Percentiles rank a stretch among this genome's conserved stretches.
These are phyloP conservation scores for Aphanomyces euteiches DNA, from an alignment of 352 stramenopile genomes.

Conservation along the genomic window DNA sequence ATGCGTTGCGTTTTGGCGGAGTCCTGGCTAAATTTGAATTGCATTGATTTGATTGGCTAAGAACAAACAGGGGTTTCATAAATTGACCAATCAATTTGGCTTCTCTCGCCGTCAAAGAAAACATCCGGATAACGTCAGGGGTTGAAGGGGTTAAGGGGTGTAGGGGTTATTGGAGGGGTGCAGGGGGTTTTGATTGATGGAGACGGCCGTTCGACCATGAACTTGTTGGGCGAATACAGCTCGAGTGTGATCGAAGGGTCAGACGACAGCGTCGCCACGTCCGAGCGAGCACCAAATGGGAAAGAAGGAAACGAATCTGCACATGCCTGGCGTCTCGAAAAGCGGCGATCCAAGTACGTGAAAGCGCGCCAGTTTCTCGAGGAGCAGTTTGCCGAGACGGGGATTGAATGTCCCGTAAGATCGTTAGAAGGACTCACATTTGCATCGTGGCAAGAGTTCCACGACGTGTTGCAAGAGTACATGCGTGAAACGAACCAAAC, in stretches of 20 bases:
- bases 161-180: too few species aligned
- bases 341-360: conserved; percentile 23
- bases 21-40: not conserved
- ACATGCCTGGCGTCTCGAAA: conserved; percentile 21
- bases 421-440: conserved; percentile 23
- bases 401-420: conserved; percentile 12
- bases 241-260: too few species aligned
- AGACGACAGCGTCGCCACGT: too few species aligned
- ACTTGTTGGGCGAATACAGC: not conserved
- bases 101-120: too few species aligned
- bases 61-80: not conserved
- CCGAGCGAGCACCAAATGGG: not conserved
- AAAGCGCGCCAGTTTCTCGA: conserved; percentile 21
- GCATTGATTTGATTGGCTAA: conserved; percentile 18
- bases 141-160: too few species aligned
- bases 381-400: conserved; percentile 9
- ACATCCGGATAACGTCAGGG: too few species aligned
- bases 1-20: conserved; percentile 2
- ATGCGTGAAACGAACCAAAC: conserved; percentile 14
- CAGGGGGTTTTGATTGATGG: too few species aligned
- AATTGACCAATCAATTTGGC: conserved; percentile 1
- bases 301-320: not conserved
- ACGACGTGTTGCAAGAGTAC: conserved; percentile 11
- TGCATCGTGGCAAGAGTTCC: conserved; percentile 17
- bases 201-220: not conserved